A percentile compares a stretch with the other conserved stretches of the same genome.
Conservation (phyloP, 345 rosid genomes). For the Odontarrhena argentea region DNA sequence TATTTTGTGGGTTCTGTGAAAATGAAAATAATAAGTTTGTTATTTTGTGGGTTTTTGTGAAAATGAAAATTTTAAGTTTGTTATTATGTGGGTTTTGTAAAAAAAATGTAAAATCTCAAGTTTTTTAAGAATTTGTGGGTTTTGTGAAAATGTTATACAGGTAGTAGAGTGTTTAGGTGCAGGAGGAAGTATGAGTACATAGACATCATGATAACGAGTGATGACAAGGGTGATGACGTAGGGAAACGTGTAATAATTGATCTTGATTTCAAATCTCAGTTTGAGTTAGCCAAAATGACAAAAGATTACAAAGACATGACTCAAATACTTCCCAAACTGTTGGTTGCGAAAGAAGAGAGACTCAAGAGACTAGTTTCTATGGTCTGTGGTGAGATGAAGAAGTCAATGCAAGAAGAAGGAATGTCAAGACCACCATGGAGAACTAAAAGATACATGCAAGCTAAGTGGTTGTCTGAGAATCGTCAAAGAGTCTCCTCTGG, state of each 20-base stretch:
- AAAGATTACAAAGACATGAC: slow-evolving; percentile 45
- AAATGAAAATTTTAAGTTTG: too few relatives aligned
- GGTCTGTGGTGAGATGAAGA: slow-evolving; percentile 50
- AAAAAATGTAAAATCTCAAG: not conserved
- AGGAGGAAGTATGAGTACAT: slow-evolving; percentile 48
- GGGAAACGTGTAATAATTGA: slow-evolving; percentile 52
- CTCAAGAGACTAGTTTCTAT: slow-evolving; percentile 45
- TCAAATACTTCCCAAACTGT: slow-evolving; percentile 42
- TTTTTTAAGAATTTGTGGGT: not conserved
- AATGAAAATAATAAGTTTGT: too few relatives aligned
- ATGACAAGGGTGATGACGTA: slow-evolving; percentile 17
- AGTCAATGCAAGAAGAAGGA: slow-evolving; percentile 49
- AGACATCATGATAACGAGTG: slow-evolving; percentile 41
- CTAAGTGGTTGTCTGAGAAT: slow-evolving; percentile 57
- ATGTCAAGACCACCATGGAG: slow-evolving; percentile 63
- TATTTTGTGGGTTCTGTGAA: too few relatives aligned
- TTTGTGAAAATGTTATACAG: slow-evolving; percentile 19
- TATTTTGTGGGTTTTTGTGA: too few relatives aligned
- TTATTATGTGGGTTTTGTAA: too few relatives aligned
- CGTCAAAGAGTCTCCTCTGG: slow-evolving; percentile 41
- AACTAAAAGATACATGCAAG: slow-evolving; percentile 51
- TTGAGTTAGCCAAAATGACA: slow-evolving; percentile 54
- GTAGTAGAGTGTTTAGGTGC: slow-evolving; percentile 43
- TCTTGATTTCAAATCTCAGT: slow-evolving; percentile 57
- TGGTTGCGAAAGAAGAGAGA: slow-evolving; percentile 51